A percentile compares a stretch with the other conserved stretches of the same genome.
Conservation (phyloP, 352 stramenopile genomes). For the Globisporangium viniferum region DNA sequence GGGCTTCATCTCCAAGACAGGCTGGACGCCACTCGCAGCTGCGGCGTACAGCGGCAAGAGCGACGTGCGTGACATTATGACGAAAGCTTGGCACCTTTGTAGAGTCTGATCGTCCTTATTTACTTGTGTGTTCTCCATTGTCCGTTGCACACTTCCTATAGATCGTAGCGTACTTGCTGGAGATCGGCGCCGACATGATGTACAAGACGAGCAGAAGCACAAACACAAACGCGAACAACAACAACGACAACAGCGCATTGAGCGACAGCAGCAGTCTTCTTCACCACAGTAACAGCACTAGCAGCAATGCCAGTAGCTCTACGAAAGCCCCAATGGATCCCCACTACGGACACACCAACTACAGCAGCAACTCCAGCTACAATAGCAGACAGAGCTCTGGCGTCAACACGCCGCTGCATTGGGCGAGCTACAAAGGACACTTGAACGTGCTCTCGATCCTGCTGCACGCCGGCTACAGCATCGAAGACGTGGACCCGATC, state of each 20-base stretch:
- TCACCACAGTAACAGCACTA: conserved; percentile 3
- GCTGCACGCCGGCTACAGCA: conserved; percentile 60
- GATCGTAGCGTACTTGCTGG: conserved; percentile 62
- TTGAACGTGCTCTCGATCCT: conserved; percentile 61
- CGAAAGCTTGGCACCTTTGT: neutral
- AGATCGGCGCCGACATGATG: conserved; percentile 68
- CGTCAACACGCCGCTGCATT: conserved; percentile 78
- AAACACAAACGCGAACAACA: conserved; percentile 13
- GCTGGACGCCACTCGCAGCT: conserved; percentile 66
- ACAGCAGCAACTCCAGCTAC: conserved; percentile 1
- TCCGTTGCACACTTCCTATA: conserved; percentile 6
- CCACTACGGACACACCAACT: neutral
- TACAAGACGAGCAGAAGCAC: conserved; percentile 48
- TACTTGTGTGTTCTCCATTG: too few species aligned
- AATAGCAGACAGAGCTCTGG: conserved; percentile 23
- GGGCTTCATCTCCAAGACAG: conserved; percentile 73
- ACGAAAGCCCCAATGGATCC: neutral
- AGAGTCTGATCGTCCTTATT: too few species aligned
- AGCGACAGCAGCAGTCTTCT: neutral
- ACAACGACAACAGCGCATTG: conserved; percentile 14
- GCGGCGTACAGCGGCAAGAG: conserved; percentile 62
- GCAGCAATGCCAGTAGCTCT: conserved; percentile 7
- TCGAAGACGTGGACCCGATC: conserved; percentile 60
- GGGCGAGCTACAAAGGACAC: conserved; percentile 84
- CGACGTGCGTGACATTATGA: conserved; percentile 30